Evolutionary conservation across 345 rosid genomes (phyloP).

Genomic region (Populus alba): DNA sequence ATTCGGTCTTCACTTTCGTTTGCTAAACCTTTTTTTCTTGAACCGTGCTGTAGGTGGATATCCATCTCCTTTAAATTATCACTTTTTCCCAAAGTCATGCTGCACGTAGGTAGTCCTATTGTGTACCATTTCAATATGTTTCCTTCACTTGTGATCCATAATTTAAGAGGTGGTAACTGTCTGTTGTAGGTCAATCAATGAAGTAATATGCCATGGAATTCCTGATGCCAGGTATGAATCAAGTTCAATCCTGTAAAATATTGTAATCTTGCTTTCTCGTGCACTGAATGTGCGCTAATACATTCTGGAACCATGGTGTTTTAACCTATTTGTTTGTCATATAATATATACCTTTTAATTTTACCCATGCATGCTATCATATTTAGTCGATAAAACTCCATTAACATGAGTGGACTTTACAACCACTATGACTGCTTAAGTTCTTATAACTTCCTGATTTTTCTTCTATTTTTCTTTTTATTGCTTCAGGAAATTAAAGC

Average conservation of each 20-base stretch:
- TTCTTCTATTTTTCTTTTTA: constrained; percentile 1
- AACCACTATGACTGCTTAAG: no score
- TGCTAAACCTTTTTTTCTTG: constrained; percentile 1
- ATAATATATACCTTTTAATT: not conserved
- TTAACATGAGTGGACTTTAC: no score
- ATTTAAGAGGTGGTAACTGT: constrained; percentile 18
- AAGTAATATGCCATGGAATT: constrained; percentile 97
- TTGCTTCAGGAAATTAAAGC: constrained; percentile 73
- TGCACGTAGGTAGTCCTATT: constrained; percentile 92
- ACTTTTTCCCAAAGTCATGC: constrained; percentile 97
- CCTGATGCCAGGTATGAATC: constrained; percentile 86
- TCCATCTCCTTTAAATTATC: constrained; percentile 95
- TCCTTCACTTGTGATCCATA: constrained; percentile 5
- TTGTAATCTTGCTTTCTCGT: not conserved
- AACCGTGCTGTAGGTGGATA: constrained; percentile 65
- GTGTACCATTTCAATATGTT: constrained; percentile 11
- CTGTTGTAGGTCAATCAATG: constrained; percentile 83
- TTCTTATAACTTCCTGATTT: no score
- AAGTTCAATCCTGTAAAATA: not conserved
- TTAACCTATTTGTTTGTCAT: not conserved
- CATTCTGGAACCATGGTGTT: not conserved
- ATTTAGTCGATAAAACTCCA: no score
- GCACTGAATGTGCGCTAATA: not conserved
- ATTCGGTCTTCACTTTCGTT: not conserved
- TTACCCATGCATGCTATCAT: not conserved